phyloP scores from a whole-genome alignment of 805 yeast species.

The Tetrapisispora fleetii region DNA sequence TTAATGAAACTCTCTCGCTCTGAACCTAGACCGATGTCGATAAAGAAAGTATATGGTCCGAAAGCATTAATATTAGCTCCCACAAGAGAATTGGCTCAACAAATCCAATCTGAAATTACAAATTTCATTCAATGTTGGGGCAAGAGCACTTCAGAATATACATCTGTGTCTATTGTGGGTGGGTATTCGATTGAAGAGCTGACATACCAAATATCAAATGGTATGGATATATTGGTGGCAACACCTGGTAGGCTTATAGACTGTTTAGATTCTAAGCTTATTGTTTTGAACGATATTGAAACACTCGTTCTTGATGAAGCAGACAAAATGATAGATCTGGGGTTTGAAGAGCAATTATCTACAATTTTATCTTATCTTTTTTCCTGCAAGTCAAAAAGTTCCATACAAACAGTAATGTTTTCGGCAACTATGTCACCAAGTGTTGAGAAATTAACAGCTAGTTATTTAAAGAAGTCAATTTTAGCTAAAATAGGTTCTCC shows the following conservation, averaged over 20 bases:
- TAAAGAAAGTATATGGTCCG: slow-evolving; percentile 50
- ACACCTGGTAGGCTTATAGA: slow-evolving; percentile 92
- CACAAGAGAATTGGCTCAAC: slow-evolving; percentile 87
- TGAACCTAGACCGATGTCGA: slow-evolving; percentile 37
- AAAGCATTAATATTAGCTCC: slow-evolving; percentile 76
- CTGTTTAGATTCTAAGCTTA: slow-evolving; percentile 56
- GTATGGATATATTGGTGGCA: slow-evolving; percentile 76
- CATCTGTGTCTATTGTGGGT: slow-evolving; percentile 61
- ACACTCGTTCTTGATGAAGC: slow-evolving; percentile 86
- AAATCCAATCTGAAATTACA: slow-evolving; percentile 59
- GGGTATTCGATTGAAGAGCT: slow-evolving; percentile 81
- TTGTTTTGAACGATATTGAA: slow-evolving; percentile 50
- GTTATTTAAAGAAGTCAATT: slow-evolving; percentile 53
- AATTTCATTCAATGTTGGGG: slow-evolving; percentile 36
- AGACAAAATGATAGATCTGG: slow-evolving; percentile 91
- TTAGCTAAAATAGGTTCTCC: slow-evolving; percentile 58
- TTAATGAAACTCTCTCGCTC: slow-evolving; percentile 42
- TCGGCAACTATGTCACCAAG: slow-evolving; percentile 85
- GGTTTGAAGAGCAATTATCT: slow-evolving; percentile 74
- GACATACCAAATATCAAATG: slow-evolving; percentile 42
- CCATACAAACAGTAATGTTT: slow-evolving; percentile 68
- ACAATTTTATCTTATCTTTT: slow-evolving; percentile 48
- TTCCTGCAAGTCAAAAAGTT: slow-evolving; percentile 22
- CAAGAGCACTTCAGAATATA: slow-evolving; percentile 4
- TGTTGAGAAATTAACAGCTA: slow-evolving; percentile 56